Percentiles rank a stretch among this genome's conserved stretches.
phyloP scores from a whole-genome alignment of 345 rosid genomes.

The Noccaea bulbosa region DNA sequence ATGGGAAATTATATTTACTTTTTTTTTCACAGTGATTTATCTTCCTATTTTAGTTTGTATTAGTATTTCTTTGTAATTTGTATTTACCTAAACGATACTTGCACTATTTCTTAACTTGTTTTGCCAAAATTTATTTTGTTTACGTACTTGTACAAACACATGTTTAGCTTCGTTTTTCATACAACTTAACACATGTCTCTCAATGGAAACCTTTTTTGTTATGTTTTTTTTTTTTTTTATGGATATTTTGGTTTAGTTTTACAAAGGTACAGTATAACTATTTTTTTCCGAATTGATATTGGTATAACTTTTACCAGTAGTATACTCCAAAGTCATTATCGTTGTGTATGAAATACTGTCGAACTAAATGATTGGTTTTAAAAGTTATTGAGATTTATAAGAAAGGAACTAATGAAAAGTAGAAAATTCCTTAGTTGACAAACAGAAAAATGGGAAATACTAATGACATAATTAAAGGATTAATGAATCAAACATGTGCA shows the following conservation, averaged over 20 bases:
- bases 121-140: neutral
- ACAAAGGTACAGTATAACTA: too few relatives aligned
- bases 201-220: neutral
- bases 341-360: too few relatives aligned
- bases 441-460: neutral
- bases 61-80: neutral
- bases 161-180: neutral
- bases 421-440: constrained; percentile 28
- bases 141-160: neutral
- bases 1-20: constrained; percentile 8
- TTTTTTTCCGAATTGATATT: neutral
- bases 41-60: constrained; percentile 23
- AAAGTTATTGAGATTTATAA: neutral
- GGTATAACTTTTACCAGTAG: neutral
- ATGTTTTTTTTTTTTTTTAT: neutral
- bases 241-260: neutral
- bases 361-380: neutral
- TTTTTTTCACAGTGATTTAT: neutral
- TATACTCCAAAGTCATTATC: too few relatives aligned
- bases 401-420: neutral
- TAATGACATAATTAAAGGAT: constrained; percentile 20
- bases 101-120: neutral
- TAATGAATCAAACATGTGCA: constrained; percentile 42
- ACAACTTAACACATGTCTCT: neutral
- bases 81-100: neutral